phyloP scores from a whole-genome alignment of 1,284 basidiomycete species.

The Naganishia cerealis region DNA sequence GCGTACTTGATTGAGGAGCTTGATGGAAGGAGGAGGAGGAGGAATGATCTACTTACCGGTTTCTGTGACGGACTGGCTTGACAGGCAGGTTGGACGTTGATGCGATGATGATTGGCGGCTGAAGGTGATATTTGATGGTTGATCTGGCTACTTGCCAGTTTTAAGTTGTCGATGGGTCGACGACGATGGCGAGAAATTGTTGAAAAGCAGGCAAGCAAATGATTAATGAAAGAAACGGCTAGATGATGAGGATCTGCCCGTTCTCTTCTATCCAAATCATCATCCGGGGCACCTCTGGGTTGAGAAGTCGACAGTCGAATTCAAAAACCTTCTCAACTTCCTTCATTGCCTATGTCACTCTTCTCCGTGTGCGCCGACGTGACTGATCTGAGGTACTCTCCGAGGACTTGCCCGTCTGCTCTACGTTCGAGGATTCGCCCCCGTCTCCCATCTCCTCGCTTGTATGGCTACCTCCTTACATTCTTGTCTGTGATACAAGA shows the following conservation, averaged over 20 bases:
- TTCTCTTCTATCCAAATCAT: conserved; percentile 11
- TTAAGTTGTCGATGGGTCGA: not conserved
- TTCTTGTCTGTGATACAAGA: conserved; percentile 26
- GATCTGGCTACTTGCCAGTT: conserved; percentile 4
- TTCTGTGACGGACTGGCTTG: not conserved
- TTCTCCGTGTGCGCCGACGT: conserved; percentile 3
- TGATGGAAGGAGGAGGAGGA: not conserved
- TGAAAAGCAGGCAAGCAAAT: conserved; percentile 2
- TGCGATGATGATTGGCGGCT: not conserved
- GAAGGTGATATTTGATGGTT: not conserved
- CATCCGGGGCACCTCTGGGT: not conserved
- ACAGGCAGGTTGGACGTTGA: not conserved
- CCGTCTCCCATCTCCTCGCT: not conserved
- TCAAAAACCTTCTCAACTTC: conserved; percentile 5
- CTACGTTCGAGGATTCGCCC: conserved; percentile 11
- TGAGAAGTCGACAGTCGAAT: conserved; percentile 9
- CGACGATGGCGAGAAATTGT: not conserved
- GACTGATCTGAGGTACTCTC: not conserved
- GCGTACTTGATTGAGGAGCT: not conserved
- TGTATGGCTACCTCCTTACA: conserved; percentile 19
- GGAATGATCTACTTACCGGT: conserved; percentile 6
- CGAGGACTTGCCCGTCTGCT: not conserved
- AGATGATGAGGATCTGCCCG: conserved; percentile 10
- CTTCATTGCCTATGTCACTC: conserved; percentile 12
- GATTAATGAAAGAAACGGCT: not conserved